Evolutionary conservation across 768 basidiomycete species (phyloP).

Genomic region (Suillus weaverae): DNA sequence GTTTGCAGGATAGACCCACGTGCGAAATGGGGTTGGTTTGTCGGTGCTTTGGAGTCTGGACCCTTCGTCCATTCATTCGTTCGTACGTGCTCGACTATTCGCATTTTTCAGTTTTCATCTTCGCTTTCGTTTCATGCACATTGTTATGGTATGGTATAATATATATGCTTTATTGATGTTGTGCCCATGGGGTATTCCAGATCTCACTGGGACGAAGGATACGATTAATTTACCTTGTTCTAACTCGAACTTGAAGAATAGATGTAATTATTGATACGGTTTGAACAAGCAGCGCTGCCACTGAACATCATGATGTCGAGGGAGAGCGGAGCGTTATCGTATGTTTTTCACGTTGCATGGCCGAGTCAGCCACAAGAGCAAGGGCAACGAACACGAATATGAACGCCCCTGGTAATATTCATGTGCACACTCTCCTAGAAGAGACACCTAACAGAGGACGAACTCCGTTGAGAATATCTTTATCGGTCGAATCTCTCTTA

Average conservation of each 20-base stretch:
- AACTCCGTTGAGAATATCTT: too few relatives aligned
- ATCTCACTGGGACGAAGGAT: not conserved
- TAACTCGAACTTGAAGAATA: constrained; percentile 4
- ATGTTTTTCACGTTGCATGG: too few relatives aligned
- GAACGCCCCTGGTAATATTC: too few relatives aligned
- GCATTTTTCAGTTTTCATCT: not conserved
- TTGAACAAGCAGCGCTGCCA: too few relatives aligned
- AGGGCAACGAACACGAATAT: too few relatives aligned
- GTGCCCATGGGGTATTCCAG: not conserved
- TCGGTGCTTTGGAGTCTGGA: not conserved
- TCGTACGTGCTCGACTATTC: not conserved
- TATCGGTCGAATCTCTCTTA: too few relatives aligned
- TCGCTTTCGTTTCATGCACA: not conserved
- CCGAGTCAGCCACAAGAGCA: too few relatives aligned
- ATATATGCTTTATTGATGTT: not conserved
- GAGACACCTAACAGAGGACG: too few relatives aligned
- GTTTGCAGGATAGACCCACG: not conserved
- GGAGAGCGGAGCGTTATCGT: too few relatives aligned
- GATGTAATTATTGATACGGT: not conserved
- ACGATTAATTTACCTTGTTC: not conserved
- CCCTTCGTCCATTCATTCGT: not conserved
- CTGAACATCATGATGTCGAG: too few relatives aligned
- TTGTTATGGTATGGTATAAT: not conserved
- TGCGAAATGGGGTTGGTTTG: not conserved
- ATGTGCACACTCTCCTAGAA: too few relatives aligned